Evolutionary conservation across 352 stramenopile species (phyloP), one percentile per base, ranked within the genome.

Genomic region (Thalassiosira hispida): DNA sequence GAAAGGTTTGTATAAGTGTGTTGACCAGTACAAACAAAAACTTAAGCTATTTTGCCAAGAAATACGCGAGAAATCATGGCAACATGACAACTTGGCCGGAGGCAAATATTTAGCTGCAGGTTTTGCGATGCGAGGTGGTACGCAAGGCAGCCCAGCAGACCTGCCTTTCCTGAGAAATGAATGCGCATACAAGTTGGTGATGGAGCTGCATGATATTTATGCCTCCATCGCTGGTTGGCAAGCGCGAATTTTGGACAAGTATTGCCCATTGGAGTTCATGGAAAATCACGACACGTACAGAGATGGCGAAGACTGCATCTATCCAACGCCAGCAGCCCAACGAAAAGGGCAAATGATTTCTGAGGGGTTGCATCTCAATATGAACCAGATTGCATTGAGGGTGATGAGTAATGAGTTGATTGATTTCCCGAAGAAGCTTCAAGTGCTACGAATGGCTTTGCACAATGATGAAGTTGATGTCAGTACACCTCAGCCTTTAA

Each of bases 301-400:
- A 31, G 49, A 25, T 57, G 49, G 8, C 23, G 8, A 57, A 16
- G 49, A 57, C 29, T 57, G 49, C 20, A 57, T 57, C 29, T 57
- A 31, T 27, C 49, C 49, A 29, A 31, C 49, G 29, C 49, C 49
- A 31, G n/a, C 20, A 57, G 8, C 20, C 29, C 49, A 57, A 27
- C 20, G 25, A 31, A 18, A 23, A 27, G 25, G 2, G 1, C 49
- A 57, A 29, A 57, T 4, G 7, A 57, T 25, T 22, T 57, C 49
- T 2, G 49, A 57, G 49, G n/a, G 20, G 2, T 57, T 57, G 20
- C 49, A 57, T 29, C 29, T 22, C 2, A 31, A 18, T 57, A 11
- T 57, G 23, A 1, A 57, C 18, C 49, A 57, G 29, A 18, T 57
- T 22, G 49, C 49, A 57, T 3, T 57, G 11, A 1, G 49, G 29